These are phyloP conservation scores for Floccularia luteovirens DNA, from an alignment of 768 basidiomycete genomes.

Conservation along the genomic window DNA sequence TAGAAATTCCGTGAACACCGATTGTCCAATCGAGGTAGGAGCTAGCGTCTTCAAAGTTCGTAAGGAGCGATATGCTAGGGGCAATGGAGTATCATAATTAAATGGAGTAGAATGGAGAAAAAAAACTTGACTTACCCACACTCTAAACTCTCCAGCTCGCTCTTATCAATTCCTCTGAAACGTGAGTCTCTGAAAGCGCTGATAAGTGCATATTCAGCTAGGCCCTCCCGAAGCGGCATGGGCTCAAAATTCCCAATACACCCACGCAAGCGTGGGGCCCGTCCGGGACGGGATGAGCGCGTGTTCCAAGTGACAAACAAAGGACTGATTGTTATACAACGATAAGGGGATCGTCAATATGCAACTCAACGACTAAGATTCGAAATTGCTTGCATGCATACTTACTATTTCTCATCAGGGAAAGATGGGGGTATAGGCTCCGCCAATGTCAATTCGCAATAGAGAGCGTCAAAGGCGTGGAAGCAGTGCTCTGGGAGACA, in stretches of 20 bases:
- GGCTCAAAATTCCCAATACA: slow-evolving; percentile 94
- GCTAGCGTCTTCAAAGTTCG: slow-evolving; percentile 80
- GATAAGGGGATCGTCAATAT: not conserved
- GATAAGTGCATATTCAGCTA: slow-evolving; percentile 86
- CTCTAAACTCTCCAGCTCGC: slow-evolving; percentile 74
- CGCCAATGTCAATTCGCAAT: slow-evolving; percentile 61
- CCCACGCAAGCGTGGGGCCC: slow-evolving; percentile 65
- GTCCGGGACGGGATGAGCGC: slow-evolving; percentile 50
- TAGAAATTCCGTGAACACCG: slow-evolving; percentile 87
- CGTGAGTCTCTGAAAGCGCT: slow-evolving; percentile 87
- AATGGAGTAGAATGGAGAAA: not conserved
- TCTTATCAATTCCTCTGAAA: slow-evolving; percentile 71
- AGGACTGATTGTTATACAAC: slow-evolving; percentile 64
- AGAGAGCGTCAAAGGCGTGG: slow-evolving; percentile 75
- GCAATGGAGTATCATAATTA: slow-evolving; percentile 5
- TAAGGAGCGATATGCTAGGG: slow-evolving; percentile 76
- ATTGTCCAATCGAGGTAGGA: slow-evolving; percentile 92
- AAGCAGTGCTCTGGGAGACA: slow-evolving; percentile 75
- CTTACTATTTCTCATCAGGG: slow-evolving; percentile 73
- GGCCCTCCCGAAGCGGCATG: slow-evolving; percentile 61
- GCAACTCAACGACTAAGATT: not conserved
- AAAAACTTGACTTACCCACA: slow-evolving; percentile 61
- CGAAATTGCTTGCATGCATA: slow-evolving; percentile 6
- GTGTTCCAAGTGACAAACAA: slow-evolving; percentile 98
- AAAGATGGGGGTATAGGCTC: slow-evolving; percentile 56